Evolutionary conservation across 257 asterid genomes (phyloP).

Genomic region (Nyctanthes arbortristis): DNA sequence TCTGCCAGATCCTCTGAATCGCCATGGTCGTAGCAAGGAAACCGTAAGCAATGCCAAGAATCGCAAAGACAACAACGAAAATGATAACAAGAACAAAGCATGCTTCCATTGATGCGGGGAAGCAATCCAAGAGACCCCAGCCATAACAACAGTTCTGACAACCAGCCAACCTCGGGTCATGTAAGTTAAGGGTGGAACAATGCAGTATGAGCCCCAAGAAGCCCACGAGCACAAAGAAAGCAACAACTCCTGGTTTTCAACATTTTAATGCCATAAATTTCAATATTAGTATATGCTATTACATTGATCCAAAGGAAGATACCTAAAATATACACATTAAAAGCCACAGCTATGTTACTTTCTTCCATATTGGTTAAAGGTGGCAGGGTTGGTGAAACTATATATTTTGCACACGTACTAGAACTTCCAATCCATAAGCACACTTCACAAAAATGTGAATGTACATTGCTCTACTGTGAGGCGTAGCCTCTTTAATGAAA

Average conservation of each 20-base stretch:
- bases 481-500: not conserved
- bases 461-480: too few species aligned
- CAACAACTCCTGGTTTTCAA: conserved; percentile 45
- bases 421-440: not conserved
- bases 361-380: not conserved
- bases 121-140: conserved; percentile 60
- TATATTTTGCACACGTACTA: not conserved
- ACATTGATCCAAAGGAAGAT: not conserved
- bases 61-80: conserved; percentile 53
- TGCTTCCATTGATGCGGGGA: conserved; percentile 63
- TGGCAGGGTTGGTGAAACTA: too few species aligned
- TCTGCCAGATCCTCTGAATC: conserved; percentile 65
- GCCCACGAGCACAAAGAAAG: conserved; percentile 56
- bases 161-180: conserved; percentile 55
- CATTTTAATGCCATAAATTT: conserved; percentile 19
- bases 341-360: not conserved
- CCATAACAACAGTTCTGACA: conserved; percentile 63
- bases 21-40: conserved; percentile 61
- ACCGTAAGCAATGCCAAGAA: conserved; percentile 59
- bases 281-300: not conserved
- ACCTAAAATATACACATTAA: not conserved
- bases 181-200: conserved; percentile 39
- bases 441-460: too few species aligned
- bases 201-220: conserved; percentile 46
- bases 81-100: conserved; percentile 48